A percentile compares a stretch with the other conserved stretches of the same genome.
Evolutionary conservation across 2,329 filamentous ascomycete species (phyloP).

Genomic region (Ascochyta fabae): DNA sequence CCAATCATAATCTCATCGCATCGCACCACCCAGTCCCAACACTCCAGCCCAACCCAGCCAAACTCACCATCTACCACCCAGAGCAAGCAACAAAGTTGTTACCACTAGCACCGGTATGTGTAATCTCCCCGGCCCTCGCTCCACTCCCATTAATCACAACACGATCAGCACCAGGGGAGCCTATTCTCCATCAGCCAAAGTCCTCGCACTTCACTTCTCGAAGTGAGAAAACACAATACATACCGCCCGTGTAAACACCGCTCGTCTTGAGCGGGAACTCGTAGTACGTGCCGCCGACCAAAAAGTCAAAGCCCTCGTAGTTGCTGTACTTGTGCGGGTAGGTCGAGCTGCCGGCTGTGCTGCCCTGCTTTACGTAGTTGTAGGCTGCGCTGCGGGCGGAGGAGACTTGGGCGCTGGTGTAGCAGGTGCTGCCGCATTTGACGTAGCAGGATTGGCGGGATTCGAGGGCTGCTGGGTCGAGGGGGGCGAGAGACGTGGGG

Average conservation of each 20-base stretch:
- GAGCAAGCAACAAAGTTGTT: constrained; percentile 72
- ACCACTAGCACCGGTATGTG: constrained; percentile 72
- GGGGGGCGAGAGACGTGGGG: constrained; percentile 22
- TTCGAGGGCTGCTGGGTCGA: constrained; percentile 27
- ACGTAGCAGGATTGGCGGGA: constrained; percentile 54
- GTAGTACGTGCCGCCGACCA: constrained; percentile 64
- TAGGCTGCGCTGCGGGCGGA: constrained; percentile 61
- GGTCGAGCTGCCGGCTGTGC: constrained; percentile 48
- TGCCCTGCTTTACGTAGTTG: constrained; percentile 54
- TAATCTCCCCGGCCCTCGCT: constrained; percentile 68
- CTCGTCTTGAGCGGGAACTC: constrained; percentile 66
- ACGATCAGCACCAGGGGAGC: constrained; percentile 70
- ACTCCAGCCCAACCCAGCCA: background rate
- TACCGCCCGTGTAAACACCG: constrained; percentile 63
- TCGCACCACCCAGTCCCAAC: background rate
- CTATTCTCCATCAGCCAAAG: constrained; percentile 36
- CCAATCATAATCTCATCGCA: background rate
- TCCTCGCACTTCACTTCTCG: too few species aligned
- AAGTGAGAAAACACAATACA: constrained; percentile 22
- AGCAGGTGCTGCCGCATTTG: constrained; percentile 62
- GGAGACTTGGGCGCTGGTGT: constrained; percentile 58
- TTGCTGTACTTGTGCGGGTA: constrained; percentile 69
- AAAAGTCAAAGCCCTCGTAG: constrained; percentile 67
- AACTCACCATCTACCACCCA: constrained; percentile 30
- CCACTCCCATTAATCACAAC: constrained; percentile 67